These are phyloP conservation scores for Chaetothyriales sp. DNA, from an alignment of 2,329 filamentous ascomycete genomes.

Conservation along the genomic window DNA sequence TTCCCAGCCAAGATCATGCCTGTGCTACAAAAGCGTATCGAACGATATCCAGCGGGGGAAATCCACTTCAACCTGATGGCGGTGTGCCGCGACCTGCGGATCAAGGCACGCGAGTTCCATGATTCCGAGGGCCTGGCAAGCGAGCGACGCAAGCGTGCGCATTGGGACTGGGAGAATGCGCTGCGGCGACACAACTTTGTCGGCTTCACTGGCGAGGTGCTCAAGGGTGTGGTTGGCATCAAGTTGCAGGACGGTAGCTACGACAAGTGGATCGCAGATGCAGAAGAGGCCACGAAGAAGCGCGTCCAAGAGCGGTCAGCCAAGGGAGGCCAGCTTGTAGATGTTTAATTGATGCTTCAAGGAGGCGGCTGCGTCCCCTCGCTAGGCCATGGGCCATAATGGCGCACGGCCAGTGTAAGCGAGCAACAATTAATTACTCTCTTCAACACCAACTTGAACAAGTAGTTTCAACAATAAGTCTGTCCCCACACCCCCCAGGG, in stretches of 20 bases:
- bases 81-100: conserved; percentile 71
- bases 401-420: too few species aligned
- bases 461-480: too few species aligned
- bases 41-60: conserved; percentile 70
- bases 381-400: too few species aligned
- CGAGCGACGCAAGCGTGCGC: conserved; percentile 70
- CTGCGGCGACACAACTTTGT: conserved; percentile 90
- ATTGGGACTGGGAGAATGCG: conserved; percentile 93
- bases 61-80: conserved; percentile 94
- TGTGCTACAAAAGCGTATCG: conserved; percentile 74
- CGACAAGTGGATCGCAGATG: conserved; percentile 68
- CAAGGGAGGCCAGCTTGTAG: conserved; percentile 6
- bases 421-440: too few species aligned
- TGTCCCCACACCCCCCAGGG: too few species aligned
- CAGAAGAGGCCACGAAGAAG: conserved; percentile 30
- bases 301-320: conserved; percentile 23
- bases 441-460: too few species aligned
- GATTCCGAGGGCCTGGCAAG: conserved; percentile 64
- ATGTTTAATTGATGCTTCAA: too few species aligned
- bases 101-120: conserved; percentile 65
- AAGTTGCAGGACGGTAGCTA: conserved; percentile 62
- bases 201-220: conserved; percentile 77
- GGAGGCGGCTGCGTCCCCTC: too few species aligned
- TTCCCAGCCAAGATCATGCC: conserved; percentile 73
- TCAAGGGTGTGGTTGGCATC: conserved; percentile 67